Base-by-base conservation (phyloP, 2,329 filamentous ascomycete species). In the Monosporascus sp. region DNA sequence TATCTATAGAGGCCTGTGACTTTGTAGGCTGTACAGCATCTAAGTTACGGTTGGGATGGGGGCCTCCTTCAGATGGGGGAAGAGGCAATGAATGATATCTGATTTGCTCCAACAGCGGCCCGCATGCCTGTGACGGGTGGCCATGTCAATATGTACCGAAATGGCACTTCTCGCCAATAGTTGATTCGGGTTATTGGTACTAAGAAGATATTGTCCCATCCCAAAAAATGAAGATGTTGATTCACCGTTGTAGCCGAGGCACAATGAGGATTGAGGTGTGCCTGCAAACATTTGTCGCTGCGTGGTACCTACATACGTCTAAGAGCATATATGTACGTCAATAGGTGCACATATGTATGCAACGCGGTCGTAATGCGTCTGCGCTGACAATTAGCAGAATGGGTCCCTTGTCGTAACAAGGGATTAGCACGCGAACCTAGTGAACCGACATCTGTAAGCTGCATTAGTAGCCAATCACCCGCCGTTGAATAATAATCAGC, bases 401-500 rank as follows among this genome's bases (percentile, higher is more conserved):
- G 9, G 9, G 11, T 11, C 24, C 43, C 43, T 15, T 24, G 22
- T 46, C 22, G 31, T 46, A 26, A 26, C 24, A 46, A 11, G 24
- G 7, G 11, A 24, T 28, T 26, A 31, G 43, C 43, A 46, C 6
- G 3, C n/a, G n/a, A 28, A 24, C 20, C 43, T 8, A 20, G 40
- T 43, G 28, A 31, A 43, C n/a, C 18, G 2, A 11, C 40, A 1
- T 24, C 24, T 20, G 15, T 31, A 18, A 26, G 22, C 26, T 46
- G 24, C 7, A 17, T n/a, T 31, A 18, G 43, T 53, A 50, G 48
- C 60, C 60, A 63, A 63, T 63, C 18, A 53, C 3, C 49, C 28
- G 5, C 5, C 18, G n/a, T 53, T 52, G 43, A 63, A 63, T 63
- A 49, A 60, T 63, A 63, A 63, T 63, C 59, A 43, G 51, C 52